Base-by-base conservation (phyloP, 2,329 filamentous ascomycete genomes). In the Penicillium rolfsii region DNA sequence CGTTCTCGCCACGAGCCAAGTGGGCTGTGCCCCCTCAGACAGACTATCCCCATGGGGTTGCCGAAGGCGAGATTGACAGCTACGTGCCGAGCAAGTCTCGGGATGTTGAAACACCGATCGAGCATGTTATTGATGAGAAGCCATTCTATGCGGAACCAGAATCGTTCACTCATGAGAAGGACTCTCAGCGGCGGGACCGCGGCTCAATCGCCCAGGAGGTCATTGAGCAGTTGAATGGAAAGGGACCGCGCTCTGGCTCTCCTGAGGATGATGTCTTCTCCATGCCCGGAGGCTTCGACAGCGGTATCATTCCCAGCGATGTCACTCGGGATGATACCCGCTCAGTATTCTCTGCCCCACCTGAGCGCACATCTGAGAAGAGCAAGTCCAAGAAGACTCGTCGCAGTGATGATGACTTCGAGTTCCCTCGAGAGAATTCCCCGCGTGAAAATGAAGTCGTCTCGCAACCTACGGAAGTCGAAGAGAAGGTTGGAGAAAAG, bases 1-100 rank as follows among this genome's bases (percentile, higher is more conserved):
- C 78, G 59, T 87, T 87, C 57, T 76, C 77, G 16, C 81, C 86
- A 5, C 83, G 79, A 58, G 78, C 79, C 0, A 82, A 85, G 65
- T 82, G 80, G 4, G 78, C 80, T 8, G 73, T 26, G 4, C 12
- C 53, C 12, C 16, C 77, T 3, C 81, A 84, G 57, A 68, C 82
- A 19, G 75, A 75, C 14, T 49, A 59, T 22, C 61, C 65, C 11
- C 68, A 77, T 55, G 82, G 80, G 0, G 82, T 81, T 64, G 75
- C 82, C n/a, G 75, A 82, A 48, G 81, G 79, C 11, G 83, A 86
- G 64, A 71, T 81, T 2, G 79, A 81, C 12, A 82, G 79, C 8
- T 77, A 79, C 11, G 70, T 72, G 48, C 45, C 52, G 70, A 77
- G 62, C 73, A 79, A 68, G 67, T 69, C 57, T 69, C 73, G 46